phyloP scores from a whole-genome alignment of 345 rosid genomes.

The Salix koriyanagi region DNA sequence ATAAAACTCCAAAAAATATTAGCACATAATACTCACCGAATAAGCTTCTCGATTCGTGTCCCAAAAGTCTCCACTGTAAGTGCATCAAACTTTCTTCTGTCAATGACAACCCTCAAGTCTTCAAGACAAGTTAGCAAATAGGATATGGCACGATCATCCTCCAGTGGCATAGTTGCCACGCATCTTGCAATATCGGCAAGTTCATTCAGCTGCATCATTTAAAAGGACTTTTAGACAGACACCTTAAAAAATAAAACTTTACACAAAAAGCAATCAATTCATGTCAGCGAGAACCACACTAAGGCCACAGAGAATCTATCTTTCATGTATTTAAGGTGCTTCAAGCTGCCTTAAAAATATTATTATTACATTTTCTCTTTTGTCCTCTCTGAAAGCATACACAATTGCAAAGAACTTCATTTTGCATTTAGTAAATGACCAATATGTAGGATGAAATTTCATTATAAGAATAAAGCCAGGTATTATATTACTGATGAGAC shows the following conservation, averaged over 20 bases:
- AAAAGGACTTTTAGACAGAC: conserved; percentile 18
- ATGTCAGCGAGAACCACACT: not conserved
- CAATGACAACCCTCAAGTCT: conserved; percentile 73
- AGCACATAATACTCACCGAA: conserved; percentile 47
- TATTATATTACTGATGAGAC: not conserved
- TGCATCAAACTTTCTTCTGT: conserved; percentile 88
- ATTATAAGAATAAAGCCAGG: not conserved
- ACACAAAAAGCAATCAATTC: not conserved
- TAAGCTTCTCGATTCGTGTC: conserved; percentile 85
- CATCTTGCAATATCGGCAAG: conserved; percentile 97
- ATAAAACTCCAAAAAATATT: conserved; percentile 4
- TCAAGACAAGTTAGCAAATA: conserved; percentile 77
- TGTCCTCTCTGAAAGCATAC: not conserved
- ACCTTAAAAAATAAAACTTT: not conserved
- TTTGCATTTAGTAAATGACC: not conserved
- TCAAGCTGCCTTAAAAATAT: not conserved
- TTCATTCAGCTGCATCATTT: conserved; percentile 73
- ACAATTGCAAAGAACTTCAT: not conserved
- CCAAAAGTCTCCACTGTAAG: conserved; percentile 97
- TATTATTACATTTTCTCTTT: not conserved
- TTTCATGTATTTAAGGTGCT: not conserved
- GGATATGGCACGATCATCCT: conserved; percentile 65
- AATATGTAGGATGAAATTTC: not conserved
- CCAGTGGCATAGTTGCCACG: conserved; percentile 73
- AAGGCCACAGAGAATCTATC: conserved; percentile 8